phyloP scores from a whole-genome alignment of 805 yeast species.

The Starmerella vitae region DNA sequence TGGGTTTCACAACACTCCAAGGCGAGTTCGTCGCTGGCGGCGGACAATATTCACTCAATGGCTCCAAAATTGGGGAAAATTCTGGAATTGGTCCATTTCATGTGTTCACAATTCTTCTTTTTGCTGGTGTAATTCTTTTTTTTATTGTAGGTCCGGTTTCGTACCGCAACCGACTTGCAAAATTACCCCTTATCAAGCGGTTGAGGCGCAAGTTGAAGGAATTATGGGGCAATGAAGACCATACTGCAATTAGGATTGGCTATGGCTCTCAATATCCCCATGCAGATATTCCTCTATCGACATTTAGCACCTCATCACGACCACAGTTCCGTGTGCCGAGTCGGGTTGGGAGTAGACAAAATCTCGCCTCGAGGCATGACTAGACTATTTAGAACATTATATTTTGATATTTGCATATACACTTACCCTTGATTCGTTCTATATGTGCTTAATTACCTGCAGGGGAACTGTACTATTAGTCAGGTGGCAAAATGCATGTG shows the following conservation, averaged over 20 bases:
- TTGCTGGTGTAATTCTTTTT: background rate
- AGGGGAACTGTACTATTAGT: no score
- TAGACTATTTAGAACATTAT: no score
- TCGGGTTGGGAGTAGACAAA: slow-evolving; percentile 19
- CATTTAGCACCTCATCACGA: slow-evolving; percentile 7
- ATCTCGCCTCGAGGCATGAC: no score
- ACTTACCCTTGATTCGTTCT: no score
- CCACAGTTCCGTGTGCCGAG: slow-evolving; percentile 14
- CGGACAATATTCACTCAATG: slow-evolving; percentile 7
- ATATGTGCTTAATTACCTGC: no score
- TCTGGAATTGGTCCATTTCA: background rate
- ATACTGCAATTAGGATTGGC: slow-evolving; percentile 13
- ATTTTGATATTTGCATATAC: no score
- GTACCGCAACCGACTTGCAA: background rate
- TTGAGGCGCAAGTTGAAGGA: background rate
- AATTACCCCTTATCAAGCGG: background rate
- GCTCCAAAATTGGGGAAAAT: background rate
- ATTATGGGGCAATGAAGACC: slow-evolving; percentile 2
- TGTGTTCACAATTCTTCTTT: background rate
- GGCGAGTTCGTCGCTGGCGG: slow-evolving; percentile 21
- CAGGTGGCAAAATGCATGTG: no score
- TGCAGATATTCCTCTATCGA: slow-evolving; percentile 14
- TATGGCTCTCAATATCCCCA: slow-evolving; percentile 17
- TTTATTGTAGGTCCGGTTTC: background rate
- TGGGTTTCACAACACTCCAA: slow-evolving; percentile 18